Percentiles rank a stretch among this genome's conserved stretches.
These are phyloP conservation scores for Phlebiopsis flavidoalba DNA, from an alignment of 768 basidiomycete species.

Conservation along the genomic window DNA sequence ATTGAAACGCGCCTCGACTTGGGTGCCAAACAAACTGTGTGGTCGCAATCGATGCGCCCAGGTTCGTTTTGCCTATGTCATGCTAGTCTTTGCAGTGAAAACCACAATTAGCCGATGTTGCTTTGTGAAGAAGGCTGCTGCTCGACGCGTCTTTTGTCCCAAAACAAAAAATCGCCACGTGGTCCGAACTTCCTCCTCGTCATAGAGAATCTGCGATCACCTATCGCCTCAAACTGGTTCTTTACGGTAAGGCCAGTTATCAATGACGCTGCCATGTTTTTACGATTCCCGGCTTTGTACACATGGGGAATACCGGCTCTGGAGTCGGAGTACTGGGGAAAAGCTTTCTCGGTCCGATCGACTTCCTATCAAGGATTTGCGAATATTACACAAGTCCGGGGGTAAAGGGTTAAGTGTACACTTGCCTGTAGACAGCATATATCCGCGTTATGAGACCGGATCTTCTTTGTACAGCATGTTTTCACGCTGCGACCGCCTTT, in stretches of 20 bases:
- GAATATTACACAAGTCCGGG: background rate
- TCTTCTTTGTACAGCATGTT: constrained; percentile 74
- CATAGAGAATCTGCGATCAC: constrained; percentile 57
- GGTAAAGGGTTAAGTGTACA: background rate
- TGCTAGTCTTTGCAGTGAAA: constrained; percentile 48
- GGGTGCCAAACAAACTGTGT: constrained; percentile 99
- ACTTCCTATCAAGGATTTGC: constrained; percentile 63
- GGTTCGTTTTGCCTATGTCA: constrained; percentile 28
- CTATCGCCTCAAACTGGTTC: constrained; percentile 42
- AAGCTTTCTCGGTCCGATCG: constrained; percentile 69
- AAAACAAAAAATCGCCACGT: no score
- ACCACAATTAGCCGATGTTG: constrained; percentile 81
- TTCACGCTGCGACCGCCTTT: constrained; percentile 59
- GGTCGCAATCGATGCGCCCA: constrained; percentile 79
- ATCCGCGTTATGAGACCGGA: constrained; percentile 69
- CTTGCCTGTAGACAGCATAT: constrained; percentile 83
- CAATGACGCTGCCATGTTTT: constrained; percentile 86
- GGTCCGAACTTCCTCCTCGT: constrained; percentile 51
- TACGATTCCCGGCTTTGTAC: constrained; percentile 65
- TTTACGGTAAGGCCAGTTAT: constrained; percentile 62
- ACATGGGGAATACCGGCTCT: constrained; percentile 55
- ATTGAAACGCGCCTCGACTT: constrained; percentile 49
- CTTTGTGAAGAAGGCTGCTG: constrained; percentile 61
- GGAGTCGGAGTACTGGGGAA: constrained; percentile 64
- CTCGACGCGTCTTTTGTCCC: constrained; percentile 35